Base-by-base conservation (phyloP, 192 early-diverging fungal genomes). In the Geranomyces variabilis region DNA sequence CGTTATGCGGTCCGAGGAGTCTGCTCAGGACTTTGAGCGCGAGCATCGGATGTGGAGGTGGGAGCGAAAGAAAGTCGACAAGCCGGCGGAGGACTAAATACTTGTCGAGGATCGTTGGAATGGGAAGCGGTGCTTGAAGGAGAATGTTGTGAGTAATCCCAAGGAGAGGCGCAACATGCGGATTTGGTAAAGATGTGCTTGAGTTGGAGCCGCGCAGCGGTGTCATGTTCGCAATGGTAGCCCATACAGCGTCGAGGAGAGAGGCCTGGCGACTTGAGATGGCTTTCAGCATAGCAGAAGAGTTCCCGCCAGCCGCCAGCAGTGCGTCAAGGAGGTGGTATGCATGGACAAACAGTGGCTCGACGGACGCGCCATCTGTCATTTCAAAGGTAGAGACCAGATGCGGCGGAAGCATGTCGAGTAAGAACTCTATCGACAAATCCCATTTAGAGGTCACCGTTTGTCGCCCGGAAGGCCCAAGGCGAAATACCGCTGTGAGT, bases 221-320 rank as follows among this genome's bases (percentile, higher is more conserved):
- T 26, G 15, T 19, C 3, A 60, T 4, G 7, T 10, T 19, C 15
- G 14, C 30, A 13, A 71, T 48, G 0, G 22, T 53, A 13, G 21
- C 51, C 46, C 56, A 71, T 7, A 71, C 63, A 10, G 70, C 41
- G 30, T 63, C 61, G 28, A 71, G n/a, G 13, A 63, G 44, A 7
- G 21, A 29, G 14, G 46, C 44, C 13, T 24, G 28, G 41, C 22
- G 41, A 44, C 21, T 19, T 15, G 28, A 17, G 0, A 70, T 5
- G 5, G 68, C 68, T 7, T 15, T 22, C 58, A 33, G 7, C 7
- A 28, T 56, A 41, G 66, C 33, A 21, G 48, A 12, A 51, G 45
- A 9, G 6, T 21, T 29, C 36, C 36, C 36, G 10, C 36, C 36
- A 24, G 45, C 47, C 21, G 28, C 49, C 7, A 55, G 19, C 31